Evolutionary conservation across 2,329 filamentous ascomycete genomes (phyloP).

Genomic region (Aspergillus sp.): DNA sequence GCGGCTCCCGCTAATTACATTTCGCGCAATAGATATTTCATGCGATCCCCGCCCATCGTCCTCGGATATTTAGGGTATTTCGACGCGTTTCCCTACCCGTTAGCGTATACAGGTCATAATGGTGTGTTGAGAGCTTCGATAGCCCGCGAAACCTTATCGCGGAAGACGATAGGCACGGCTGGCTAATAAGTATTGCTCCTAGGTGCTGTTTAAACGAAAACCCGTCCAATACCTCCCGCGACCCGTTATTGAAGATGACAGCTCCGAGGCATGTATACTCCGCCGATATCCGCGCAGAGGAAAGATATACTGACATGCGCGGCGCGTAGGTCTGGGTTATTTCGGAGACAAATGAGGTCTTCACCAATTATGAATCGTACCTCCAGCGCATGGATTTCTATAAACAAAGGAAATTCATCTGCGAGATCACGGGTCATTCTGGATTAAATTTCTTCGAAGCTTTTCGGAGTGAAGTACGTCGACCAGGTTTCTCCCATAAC

Average conservation of each 20-base stretch:
- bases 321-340: conserved; percentile 81
- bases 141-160: background rate
- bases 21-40: background rate
- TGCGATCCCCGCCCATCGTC: background rate
- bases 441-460: conserved; percentile 91
- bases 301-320: conserved; percentile 13
- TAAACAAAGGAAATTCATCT: conserved; percentile 89
- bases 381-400: conserved; percentile 88
- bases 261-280: conserved; percentile 67
- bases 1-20: background rate
- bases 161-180: background rate
- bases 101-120: conserved; percentile 24
- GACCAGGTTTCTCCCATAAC: background rate
- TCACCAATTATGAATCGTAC: conserved; percentile 84
- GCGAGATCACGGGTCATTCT: conserved; percentile 92
- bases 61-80: conserved; percentile 23
- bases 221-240: conserved; percentile 78
- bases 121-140: conserved; percentile 26
- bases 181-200: conserved; percentile 22
- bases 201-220: conserved; percentile 97
- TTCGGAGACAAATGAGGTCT: conserved; percentile 84
- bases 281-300: conserved; percentile 7
- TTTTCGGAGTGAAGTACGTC: conserved; percentile 79
- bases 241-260: conserved; percentile 74
- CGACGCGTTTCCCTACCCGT: conserved; percentile 20